Evolutionary conservation across 164 flowering plant genomes (phyloP), one percentile per base, ranked within the genome.

Genomic region (Sextonia rubra): DNA sequence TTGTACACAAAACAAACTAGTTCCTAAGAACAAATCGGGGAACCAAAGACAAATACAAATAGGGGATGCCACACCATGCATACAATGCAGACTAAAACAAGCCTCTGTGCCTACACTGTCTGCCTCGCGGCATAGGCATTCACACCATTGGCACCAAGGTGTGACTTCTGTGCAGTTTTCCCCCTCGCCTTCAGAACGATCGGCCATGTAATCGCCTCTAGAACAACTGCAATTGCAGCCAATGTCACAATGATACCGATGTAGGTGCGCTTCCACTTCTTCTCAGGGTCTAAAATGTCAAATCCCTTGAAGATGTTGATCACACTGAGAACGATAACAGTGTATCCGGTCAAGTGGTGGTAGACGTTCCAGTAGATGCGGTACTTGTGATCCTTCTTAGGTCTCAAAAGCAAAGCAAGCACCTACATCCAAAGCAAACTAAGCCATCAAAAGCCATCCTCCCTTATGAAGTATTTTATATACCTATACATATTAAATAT

Each of bases 301-400:
- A 90, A 69, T n/a, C 98, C 98, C 71, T 88, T 87, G 79, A 87
- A 88, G 29, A 92, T 84, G 70, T 94, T 94, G 77, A 87, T 23
- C 74, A 92, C 77, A 66, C 94, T 88, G 22, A 94, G 85, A 62
- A 90, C 47, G n/a, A 89, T 23, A 20, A 94, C 82, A 15, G 81
- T 15, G 65, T 90, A 91, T 22, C 98, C 98, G 20, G 89, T 24
- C 1, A 85, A 72, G 69, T 87, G 96, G 83, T 93, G 98, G 82
- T 90, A 93, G 71, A 88, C 37, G 37, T 86, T 90, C 98, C 98
- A 94, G 76, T 85, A 87, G 55, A 83, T 22, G 12, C 93, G 74
- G 73, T 47, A 83, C 71, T 94, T 92, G 84, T 91, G 90, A 0
- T 88, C 98, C 82, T 86, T 85, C 66, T 82, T 83, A 1, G 94